Base-by-base conservation (phyloP, 352 stramenopile species). In the Pythium folliculosum region DNA sequence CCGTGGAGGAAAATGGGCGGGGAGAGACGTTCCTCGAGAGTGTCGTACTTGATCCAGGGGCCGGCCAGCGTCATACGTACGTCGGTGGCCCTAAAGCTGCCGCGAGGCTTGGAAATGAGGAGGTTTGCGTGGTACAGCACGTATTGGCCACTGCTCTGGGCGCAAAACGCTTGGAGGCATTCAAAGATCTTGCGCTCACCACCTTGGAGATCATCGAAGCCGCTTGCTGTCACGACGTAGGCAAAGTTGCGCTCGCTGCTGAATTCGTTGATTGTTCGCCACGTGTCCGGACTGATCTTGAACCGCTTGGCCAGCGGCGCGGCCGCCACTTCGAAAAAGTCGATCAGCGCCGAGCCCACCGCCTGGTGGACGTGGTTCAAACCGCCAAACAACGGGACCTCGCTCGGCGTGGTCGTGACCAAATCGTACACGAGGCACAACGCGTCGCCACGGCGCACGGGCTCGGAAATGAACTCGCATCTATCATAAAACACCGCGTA, bases 241-340 rank as follows among this genome's bases (percentile, higher is more conserved):
- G 40, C 53, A 49, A 60, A 60, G 32, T 25, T 35, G 35, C 35
- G 53, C 10, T 48, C 32, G 7, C 23, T 35, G 48, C 19, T 37
- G 35, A 22, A 60, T 19, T 60, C 53, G 35, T 60, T n/a, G n/a
- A 60, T 49, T 3, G 21, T 49, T 19, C 53, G 53, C 53, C 53
- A 60, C 37, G 53, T 32, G 37, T 60, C 53, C 17, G n/a, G 4
- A 30, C 53, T 32, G 19, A 60, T 47, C 53, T 48, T 47, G 19
- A 49, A 16, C 7, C 40, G 40, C 51, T 58, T 58, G 2, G 50
- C 7, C 27, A 57, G 12, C 27, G 27, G 19, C 17, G 25, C 38
- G 3, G 44, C 40, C 1, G 27, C 16, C 14, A 54, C 27, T 12
- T 54, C 40, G 32, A 63, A 54, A 32, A 21, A 57, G 16, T 57